These are phyloP conservation scores for Candida silvicultrix DNA, from an alignment of 805 yeast genomes.

Conservation along the genomic window DNA sequence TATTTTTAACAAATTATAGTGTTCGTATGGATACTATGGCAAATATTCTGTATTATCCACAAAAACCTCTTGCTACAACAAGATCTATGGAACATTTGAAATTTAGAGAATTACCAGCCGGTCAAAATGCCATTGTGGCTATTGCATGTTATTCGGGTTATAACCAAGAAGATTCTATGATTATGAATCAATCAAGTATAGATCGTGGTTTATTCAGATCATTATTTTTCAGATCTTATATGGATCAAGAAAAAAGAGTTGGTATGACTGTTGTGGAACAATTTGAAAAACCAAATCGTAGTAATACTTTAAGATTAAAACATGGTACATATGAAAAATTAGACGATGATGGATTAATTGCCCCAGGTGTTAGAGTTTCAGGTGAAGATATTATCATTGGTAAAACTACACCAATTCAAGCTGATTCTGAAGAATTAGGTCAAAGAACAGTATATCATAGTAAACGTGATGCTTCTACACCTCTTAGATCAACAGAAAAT, in stretches of 20 bases:
- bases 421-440: constrained; percentile 97
- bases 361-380: constrained; percentile 97
- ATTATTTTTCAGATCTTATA: constrained; percentile 91
- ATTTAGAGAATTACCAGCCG: constrained; percentile 97
- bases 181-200: constrained; percentile 97
- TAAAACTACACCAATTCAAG: constrained; percentile 98
- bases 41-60: constrained; percentile 93
- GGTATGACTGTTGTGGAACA: constrained; percentile 99
- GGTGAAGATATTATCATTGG: constrained; percentile 99
- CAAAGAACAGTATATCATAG: constrained; percentile 98
- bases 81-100: constrained; percentile 96
- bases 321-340: constrained; percentile 98
- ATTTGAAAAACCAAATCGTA: constrained; percentile 93
- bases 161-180: constrained; percentile 99
- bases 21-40: constrained; percentile 99
- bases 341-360: constrained; percentile 96
- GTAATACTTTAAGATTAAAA: constrained; percentile 90
- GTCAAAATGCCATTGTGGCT: constrained; percentile 98
- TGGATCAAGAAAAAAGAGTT: constrained; percentile 97
- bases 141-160: constrained; percentile 98
- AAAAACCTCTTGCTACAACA: constrained; percentile 96
- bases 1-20: constrained; percentile 86
- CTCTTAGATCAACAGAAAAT: constrained; percentile 90
- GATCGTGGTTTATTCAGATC: constrained; percentile 96
- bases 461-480: constrained; percentile 97